phyloP scores from a whole-genome alignment of 371 early-diverging fungal species.

The Mortierella sp. region DNA sequence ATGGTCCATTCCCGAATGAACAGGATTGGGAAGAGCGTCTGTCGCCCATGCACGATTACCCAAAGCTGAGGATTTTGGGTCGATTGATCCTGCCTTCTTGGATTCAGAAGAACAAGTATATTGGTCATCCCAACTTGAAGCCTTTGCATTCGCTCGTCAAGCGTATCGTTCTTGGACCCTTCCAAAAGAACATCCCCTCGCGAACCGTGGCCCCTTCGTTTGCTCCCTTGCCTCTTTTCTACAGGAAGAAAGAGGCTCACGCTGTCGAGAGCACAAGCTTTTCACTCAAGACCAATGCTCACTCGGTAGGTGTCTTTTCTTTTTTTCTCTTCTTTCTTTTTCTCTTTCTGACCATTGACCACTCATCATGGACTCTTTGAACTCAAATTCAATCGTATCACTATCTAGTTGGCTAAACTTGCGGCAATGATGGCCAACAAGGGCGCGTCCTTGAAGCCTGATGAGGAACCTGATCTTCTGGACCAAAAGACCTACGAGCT shows the following conservation, averaged over 20 bases:
- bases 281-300: constrained; percentile 68
- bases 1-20: constrained; percentile 54
- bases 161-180: not conserved
- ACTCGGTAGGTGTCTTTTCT: constrained; percentile 56
- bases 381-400: not conserved
- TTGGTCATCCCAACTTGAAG: constrained; percentile 21
- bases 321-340: constrained; percentile 2
- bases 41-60: constrained; percentile 56
- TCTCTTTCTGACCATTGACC: not conserved
- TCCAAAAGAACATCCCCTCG: constrained; percentile 5
- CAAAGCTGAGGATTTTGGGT: constrained; percentile 53
- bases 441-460: constrained; percentile 60
- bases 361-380: not conserved
- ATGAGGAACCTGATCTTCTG: constrained; percentile 58
- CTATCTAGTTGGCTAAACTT: constrained; percentile 64
- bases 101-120: constrained; percentile 29
- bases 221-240: constrained; percentile 15
- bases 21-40: constrained; percentile 57
- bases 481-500: constrained; percentile 31
- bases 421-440: constrained; percentile 75
- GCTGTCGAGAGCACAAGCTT: constrained; percentile 50
- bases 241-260: constrained; percentile 47
- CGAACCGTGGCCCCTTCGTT: constrained; percentile 29
- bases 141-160: constrained; percentile 31
- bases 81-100: constrained; percentile 57